Percentiles rank a stretch among this genome's conserved stretches.
Conservation (phyloP, 345 rosid genomes). For the Populus nigra region DNA sequence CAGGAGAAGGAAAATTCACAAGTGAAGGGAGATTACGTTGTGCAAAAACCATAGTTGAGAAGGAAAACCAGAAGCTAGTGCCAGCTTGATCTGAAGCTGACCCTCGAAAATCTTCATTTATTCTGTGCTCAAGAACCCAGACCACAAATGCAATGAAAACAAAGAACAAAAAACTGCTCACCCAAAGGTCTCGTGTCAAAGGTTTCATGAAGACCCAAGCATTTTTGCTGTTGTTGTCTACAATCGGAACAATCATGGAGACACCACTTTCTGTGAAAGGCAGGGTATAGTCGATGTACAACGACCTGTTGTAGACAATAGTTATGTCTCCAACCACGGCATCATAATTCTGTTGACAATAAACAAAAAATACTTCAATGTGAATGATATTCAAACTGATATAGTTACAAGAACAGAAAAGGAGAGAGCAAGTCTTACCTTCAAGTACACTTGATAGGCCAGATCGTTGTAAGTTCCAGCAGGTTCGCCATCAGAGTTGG, state of each 20-base stretch:
- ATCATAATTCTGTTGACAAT: constrained; percentile 24
- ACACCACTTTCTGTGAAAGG: constrained; percentile 72
- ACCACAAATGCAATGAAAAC: constrained; percentile 53
- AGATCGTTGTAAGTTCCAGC: constrained; percentile 30
- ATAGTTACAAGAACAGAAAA: not conserved
- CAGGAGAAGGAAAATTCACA: not conserved
- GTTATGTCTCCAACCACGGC: constrained; percentile 68
- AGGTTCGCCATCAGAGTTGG: constrained; percentile 4
- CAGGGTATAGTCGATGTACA: constrained; percentile 52
- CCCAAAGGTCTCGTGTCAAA: constrained; percentile 60
- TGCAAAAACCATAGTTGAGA: constrained; percentile 63
- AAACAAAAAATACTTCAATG: not conserved
- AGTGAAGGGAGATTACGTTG: constrained; percentile 14
- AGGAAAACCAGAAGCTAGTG: constrained; percentile 66
- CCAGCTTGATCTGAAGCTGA: constrained; percentile 42
- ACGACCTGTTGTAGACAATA: constrained; percentile 44
- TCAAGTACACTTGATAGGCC: constrained; percentile 8
- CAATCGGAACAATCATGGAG: constrained; percentile 58
- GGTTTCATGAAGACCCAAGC: constrained; percentile 72
- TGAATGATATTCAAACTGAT: too few relatives aligned
- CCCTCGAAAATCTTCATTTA: constrained; percentile 63
- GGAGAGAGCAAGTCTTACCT: constrained; percentile 6
- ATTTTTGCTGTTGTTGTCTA: constrained; percentile 32
- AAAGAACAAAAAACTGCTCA: constrained; percentile 46
- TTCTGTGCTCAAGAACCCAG: constrained; percentile 73